These are phyloP conservation scores for Datura wrightii DNA, from an alignment of 257 asterid genomes.

Conservation along the genomic window DNA sequence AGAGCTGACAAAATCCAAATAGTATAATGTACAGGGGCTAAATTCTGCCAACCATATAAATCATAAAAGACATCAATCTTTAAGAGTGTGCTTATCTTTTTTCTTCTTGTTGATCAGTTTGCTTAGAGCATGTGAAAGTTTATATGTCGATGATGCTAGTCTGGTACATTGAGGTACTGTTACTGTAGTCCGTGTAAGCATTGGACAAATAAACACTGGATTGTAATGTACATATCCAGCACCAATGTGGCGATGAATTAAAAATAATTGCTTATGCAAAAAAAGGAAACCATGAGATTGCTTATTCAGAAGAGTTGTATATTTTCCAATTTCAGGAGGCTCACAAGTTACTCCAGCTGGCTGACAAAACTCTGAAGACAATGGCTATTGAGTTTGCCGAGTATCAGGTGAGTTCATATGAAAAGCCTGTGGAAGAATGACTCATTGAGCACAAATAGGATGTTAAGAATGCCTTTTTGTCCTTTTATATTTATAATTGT, in stretches of 20 bases:
- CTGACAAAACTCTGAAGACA: conserved; percentile 80
- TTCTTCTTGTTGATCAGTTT: conserved; percentile 10
- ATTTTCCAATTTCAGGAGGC: conserved; percentile 78
- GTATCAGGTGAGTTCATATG: conserved; percentile 71
- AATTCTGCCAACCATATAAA: too few relatives aligned
- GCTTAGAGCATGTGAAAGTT: conserved; percentile 5
- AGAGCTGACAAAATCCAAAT: too few relatives aligned
- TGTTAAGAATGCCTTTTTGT: neutral
- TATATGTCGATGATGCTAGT: neutral
- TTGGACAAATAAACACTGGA: neutral
- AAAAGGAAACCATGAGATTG: conserved; percentile 11
- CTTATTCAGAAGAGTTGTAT: neutral
- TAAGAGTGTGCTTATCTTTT: neutral
- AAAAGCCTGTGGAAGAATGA: conserved; percentile 27
- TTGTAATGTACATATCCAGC: conserved; percentile 9
- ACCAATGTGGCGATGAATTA: conserved; percentile 2
- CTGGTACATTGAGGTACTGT: neutral
- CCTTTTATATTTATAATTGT: conserved; percentile 4
- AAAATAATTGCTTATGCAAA: neutral
- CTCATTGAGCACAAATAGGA: conserved; percentile 24
- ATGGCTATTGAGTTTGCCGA: conserved; percentile 99
- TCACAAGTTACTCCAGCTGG: conserved; percentile 92
- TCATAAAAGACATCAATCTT: too few relatives aligned
- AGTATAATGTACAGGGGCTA: too few relatives aligned
- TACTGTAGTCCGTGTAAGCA: neutral